A percentile compares a stretch with the other conserved stretches of the same genome.
These are phyloP conservation scores for Tylopilus sp. DNA, from an alignment of 768 basidiomycete genomes.

Conservation along the genomic window DNA sequence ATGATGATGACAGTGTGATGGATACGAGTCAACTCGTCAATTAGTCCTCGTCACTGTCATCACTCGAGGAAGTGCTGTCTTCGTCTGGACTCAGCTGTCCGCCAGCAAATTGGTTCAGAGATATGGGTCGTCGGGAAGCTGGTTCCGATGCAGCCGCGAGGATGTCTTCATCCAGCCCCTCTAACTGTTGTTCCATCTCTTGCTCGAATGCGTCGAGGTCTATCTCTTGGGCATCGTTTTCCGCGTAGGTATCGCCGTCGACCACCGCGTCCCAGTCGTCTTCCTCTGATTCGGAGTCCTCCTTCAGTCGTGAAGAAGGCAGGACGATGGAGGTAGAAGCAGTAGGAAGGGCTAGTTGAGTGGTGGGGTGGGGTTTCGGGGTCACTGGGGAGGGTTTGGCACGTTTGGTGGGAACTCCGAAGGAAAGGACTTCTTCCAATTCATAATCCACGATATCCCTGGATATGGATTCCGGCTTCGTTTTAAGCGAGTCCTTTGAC, in stretches of 20 bases:
- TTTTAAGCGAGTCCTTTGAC: slow-evolving; percentile 21
- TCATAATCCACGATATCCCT: slow-evolving; percentile 27
- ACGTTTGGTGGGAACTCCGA: slow-evolving; percentile 47
- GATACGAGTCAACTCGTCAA: slow-evolving; percentile 28
- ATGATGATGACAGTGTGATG: slow-evolving; percentile 1
- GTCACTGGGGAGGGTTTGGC: slow-evolving; percentile 19
- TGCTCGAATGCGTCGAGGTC: slow-evolving; percentile 34
- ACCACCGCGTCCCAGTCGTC: slow-evolving; percentile 53
- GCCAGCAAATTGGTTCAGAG: slow-evolving; percentile 47
- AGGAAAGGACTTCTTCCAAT: slow-evolving; percentile 45
- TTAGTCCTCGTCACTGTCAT: slow-evolving; percentile 54
- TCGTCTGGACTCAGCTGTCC: slow-evolving; percentile 39
- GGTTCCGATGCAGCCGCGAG: slow-evolving; percentile 41
- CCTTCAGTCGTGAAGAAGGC: slow-evolving; percentile 28
- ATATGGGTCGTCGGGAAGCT: slow-evolving; percentile 40
- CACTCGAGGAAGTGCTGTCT: slow-evolving; percentile 51
- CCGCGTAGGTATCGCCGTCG: slow-evolving; percentile 21
- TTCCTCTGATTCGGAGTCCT: slow-evolving; percentile 40
- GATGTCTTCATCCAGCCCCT: slow-evolving; percentile 50
- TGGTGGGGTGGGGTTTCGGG: slow-evolving; percentile 11
- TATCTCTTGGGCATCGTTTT: slow-evolving; percentile 32
- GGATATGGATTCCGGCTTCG: slow-evolving; percentile 20
- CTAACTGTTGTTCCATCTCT: slow-evolving; percentile 35
- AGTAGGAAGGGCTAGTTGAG: slow-evolving; percentile 40
- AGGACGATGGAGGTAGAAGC: slow-evolving; percentile 29